phyloP scores from a whole-genome alignment of 352 stramenopile genomes.

The Pythium periplocum region DNA sequence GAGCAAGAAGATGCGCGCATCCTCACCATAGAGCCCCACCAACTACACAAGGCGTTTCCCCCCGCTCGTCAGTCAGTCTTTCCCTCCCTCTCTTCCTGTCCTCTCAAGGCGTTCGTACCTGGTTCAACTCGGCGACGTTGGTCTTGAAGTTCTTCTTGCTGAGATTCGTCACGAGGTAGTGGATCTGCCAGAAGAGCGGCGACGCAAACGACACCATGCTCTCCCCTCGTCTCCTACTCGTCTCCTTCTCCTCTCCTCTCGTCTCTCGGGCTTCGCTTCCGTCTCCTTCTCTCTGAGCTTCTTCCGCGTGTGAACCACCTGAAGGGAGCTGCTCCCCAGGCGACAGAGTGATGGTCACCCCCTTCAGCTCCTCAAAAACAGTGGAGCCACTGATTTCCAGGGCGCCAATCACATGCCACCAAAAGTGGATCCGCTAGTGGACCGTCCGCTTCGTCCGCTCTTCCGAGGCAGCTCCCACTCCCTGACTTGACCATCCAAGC shows the following conservation, averaged over 20 bases:
- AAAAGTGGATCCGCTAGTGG: conserved; percentile 19
- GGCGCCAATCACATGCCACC: conserved; percentile 12
- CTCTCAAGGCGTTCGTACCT: conserved; percentile 43
- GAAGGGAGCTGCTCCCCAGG: too few species aligned
- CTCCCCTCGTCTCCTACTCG: conserved; percentile 1
- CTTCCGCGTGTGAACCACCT: too few species aligned
- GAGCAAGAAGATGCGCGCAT: conserved; percentile 88
- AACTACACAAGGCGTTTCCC: conserved; percentile 33
- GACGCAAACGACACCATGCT: conserved; percentile 88
- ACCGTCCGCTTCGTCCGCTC: conserved; percentile 13
- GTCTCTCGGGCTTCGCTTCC: conserved; percentile 8
- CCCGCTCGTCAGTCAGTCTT: not conserved
- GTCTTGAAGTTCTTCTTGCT: conserved; percentile 94
- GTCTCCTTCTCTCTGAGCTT: too few species aligned
- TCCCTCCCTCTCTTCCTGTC: conserved; percentile 6
- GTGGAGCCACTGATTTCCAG: conserved; percentile 11
- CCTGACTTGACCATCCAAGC: conserved; percentile 6
- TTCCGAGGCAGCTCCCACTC: conserved; percentile 6
- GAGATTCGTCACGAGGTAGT: conserved; percentile 90
- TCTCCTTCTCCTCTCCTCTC: conserved; percentile 5
- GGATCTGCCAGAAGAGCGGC: conserved; percentile 92
- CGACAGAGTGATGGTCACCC: conserved; percentile 25
- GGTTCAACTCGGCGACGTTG: conserved; percentile 89
- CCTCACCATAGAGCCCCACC: conserved; percentile 88
- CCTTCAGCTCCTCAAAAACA: conserved; percentile 6